Evolutionary conservation across 495 filamentous ascomycete species (phyloP).

Genomic region (Penicillium longicatenatum): DNA sequence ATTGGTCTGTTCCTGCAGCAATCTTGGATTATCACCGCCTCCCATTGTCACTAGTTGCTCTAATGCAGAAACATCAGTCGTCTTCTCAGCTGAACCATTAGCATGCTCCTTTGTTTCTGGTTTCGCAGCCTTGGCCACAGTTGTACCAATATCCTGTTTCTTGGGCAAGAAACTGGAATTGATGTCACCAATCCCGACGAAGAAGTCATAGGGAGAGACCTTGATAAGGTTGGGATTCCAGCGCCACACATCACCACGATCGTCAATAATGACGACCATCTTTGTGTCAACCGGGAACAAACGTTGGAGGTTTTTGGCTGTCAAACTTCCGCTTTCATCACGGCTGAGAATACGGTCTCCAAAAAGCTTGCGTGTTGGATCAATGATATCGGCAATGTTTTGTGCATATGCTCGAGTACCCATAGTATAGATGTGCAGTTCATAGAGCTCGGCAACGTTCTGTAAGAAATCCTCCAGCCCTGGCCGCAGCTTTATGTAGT

Average conservation of each 20-base stretch:
- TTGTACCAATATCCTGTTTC: conserved; percentile 65
- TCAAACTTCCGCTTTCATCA: conserved; percentile 92
- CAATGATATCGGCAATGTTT: conserved; percentile 88
- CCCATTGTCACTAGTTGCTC: conserved; percentile 79
- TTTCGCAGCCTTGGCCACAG: conserved; percentile 12
- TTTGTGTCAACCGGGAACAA: conserved; percentile 96
- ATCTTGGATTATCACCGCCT: conserved; percentile 67
- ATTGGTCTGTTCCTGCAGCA: conserved; percentile 72
- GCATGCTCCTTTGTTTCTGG: conserved; percentile 32
- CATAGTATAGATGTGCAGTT: conserved; percentile 99
- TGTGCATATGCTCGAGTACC: conserved; percentile 93
- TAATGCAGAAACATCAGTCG: conserved; percentile 55
- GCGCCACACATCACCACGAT: conserved; percentile 96
- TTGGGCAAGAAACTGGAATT: conserved; percentile 97
- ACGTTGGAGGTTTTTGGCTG: conserved; percentile 83
- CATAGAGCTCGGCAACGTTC: conserved; percentile 78
- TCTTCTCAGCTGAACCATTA: conserved; percentile 35
- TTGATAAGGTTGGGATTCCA: conserved; percentile 94
- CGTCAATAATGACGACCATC: conserved; percentile 99
- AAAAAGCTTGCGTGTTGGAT: conserved; percentile 87
- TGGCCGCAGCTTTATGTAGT: conserved; percentile 98
- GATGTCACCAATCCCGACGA: conserved; percentile 97
- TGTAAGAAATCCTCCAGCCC: conserved; percentile 82
- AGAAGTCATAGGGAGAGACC: conserved; percentile 94
- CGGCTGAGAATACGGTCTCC: conserved; percentile 93